These are phyloP conservation scores for Fusarium pseudoanthophilum DNA, from an alignment of 2,329 filamentous ascomycete genomes.

Conservation along the genomic window DNA sequence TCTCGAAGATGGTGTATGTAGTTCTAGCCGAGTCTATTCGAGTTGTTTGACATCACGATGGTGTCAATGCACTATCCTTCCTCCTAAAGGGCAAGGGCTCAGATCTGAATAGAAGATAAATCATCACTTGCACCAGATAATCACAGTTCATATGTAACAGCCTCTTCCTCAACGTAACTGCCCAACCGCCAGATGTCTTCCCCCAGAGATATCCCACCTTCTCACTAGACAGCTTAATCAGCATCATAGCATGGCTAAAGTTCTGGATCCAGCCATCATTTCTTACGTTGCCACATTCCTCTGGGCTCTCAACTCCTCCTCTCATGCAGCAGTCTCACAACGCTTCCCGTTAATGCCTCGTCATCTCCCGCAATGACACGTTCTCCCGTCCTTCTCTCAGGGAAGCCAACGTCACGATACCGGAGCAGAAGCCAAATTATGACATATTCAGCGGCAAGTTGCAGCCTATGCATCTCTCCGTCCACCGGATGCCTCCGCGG, in stretches of 20 bases:
- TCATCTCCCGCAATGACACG: background rate
- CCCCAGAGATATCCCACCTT: no score
- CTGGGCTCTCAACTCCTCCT: fast-evolving
- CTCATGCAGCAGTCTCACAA: no score
- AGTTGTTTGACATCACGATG: background rate
- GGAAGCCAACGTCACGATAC: background rate
- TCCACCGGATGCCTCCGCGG: background rate
- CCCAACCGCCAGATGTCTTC: background rate
- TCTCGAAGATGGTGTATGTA: background rate
- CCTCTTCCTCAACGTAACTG: background rate
- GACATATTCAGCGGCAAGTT: no score
- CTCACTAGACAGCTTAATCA: background rate
- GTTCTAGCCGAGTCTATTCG: background rate
- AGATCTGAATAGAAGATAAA: background rate
- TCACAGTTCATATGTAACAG: no score
- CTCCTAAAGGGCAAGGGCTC: background rate
- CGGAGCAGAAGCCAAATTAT: background rate
- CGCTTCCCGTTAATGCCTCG: background rate
- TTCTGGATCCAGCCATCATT: no score
- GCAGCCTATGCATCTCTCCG: background rate
- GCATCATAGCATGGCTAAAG: background rate
- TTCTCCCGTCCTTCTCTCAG: background rate
- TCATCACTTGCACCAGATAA: background rate
- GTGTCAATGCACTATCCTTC: background rate
- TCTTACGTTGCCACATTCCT: fast-evolving